Conservation (phyloP, 768 basidiomycete species). For the Mycena galopus region DNA sequence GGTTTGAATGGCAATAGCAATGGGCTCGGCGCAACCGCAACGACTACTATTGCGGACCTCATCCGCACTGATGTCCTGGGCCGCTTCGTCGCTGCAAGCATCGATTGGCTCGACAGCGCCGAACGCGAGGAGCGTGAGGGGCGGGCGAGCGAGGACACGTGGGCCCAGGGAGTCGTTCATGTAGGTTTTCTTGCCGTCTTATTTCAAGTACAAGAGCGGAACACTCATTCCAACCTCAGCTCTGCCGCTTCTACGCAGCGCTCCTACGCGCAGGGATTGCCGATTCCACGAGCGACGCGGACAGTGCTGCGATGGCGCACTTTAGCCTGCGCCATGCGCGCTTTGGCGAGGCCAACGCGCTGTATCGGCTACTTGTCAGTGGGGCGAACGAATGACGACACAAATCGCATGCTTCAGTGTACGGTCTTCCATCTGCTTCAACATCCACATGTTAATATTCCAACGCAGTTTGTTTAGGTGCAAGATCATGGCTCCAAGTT, state of each 20-base stretch:
- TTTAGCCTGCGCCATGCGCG: slow-evolving; percentile 80
- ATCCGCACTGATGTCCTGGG: slow-evolving; percentile 76
- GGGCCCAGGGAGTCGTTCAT: slow-evolving; percentile 78
- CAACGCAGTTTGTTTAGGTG: neutral
- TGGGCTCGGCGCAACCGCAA: slow-evolving; percentile 40
- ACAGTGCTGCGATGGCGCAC: slow-evolving; percentile 83
- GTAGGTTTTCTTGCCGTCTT: slow-evolving; percentile 53
- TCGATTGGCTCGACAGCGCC: slow-evolving; percentile 77
- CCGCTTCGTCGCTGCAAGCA: slow-evolving; percentile 77
- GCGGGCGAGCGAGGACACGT: slow-evolving; percentile 76
- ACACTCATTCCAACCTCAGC: slow-evolving; percentile 41
- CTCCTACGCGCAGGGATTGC: slow-evolving; percentile 70
- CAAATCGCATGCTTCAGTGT: neutral
- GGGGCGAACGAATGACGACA: slow-evolving; percentile 32
- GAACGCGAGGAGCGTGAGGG: slow-evolving; percentile 80
- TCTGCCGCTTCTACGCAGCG: slow-evolving; percentile 76
- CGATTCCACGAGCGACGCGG: slow-evolving; percentile 72
- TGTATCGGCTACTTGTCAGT: slow-evolving; percentile 75
- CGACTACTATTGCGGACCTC: slow-evolving; percentile 72
- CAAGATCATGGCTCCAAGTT: neutral
- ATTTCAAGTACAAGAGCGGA: neutral
- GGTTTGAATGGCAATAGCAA: neutral
- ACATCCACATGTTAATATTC: neutral
- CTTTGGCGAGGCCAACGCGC: slow-evolving; percentile 81
- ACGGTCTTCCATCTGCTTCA: neutral